phyloP scores from a whole-genome alignment of 352 stramenopile species.

The Globisporangium middletonii region DNA sequence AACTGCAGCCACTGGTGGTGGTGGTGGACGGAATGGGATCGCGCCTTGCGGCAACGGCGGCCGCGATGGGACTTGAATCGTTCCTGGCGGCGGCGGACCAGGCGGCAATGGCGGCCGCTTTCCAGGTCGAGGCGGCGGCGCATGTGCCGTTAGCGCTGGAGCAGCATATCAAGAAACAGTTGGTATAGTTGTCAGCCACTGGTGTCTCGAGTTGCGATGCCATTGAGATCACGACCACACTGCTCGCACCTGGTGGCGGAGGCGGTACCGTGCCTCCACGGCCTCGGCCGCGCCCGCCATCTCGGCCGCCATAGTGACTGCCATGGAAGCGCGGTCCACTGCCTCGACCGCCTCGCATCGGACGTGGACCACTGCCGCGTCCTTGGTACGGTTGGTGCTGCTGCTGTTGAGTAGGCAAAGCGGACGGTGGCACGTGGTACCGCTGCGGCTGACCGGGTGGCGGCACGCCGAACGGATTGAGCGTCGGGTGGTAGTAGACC shows the following conservation, averaged over 20 bases:
- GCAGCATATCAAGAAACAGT: background rate
- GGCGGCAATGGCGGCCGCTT: conserved; percentile 56
- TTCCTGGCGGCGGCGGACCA: conserved; percentile 44
- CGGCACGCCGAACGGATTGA: conserved; percentile 71
- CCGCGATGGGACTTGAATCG: conserved; percentile 50
- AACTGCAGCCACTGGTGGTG: conserved; percentile 17
- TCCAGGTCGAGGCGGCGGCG: conserved; percentile 26
- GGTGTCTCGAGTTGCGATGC: background rate
- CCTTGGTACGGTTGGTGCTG: conserved; percentile 12
- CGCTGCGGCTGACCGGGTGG: conserved; percentile 55
- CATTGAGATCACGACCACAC: background rate
- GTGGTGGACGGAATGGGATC: conserved; percentile 30
- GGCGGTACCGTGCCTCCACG: background rate
- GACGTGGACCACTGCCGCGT: background rate
- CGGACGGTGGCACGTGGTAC: conserved; percentile 36
- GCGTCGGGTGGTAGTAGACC: conserved; percentile 74
- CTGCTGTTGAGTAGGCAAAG: conserved; percentile 8
- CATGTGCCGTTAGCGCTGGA: background rate
- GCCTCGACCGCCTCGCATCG: conserved; percentile 1
- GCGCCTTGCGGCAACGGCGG: conserved; percentile 45
- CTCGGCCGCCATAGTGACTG: background rate
- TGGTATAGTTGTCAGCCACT: no score
- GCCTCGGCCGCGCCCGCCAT: no score
- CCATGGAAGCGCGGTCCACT: conserved; percentile 5
- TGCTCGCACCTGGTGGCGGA: conserved; percentile 7